phyloP scores from a whole-genome alignment of 192 early-diverging fungal genomes.

The Spizellomyces sp. region DNA sequence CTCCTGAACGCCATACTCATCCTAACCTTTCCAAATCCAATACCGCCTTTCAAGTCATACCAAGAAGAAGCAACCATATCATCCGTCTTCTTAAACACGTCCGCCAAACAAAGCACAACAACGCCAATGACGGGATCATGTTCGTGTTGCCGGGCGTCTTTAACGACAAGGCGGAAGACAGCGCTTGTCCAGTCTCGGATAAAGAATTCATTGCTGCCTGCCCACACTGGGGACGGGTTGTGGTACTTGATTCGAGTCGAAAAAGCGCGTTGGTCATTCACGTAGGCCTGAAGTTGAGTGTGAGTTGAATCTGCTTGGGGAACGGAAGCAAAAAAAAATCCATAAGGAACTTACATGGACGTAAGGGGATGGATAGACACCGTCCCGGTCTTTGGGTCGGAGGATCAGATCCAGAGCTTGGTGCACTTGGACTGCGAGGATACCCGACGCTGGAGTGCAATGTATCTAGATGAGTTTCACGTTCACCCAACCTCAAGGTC shows the following conservation, averaged over 20 bases:
- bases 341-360: conserved; percentile 5
- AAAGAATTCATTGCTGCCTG: conserved; percentile 20
- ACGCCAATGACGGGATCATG: conserved; percentile 35
- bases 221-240: conserved; percentile 32
- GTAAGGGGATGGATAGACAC: conserved; percentile 33
- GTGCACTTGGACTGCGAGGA: conserved; percentile 31
- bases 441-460: conserved; percentile 10
- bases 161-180: conserved; percentile 26
- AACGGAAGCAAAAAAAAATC: too few species aligned
- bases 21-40: conserved; percentile 32
- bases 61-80: conserved; percentile 28
- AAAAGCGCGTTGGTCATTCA: conserved; percentile 29
- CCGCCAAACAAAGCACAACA: conserved; percentile 17
- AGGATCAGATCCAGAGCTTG: conserved; percentile 30
- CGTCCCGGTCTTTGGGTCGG: conserved; percentile 31
- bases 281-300: conserved; percentile 11
- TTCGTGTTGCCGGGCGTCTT: conserved; percentile 30
- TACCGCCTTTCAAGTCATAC: conserved; percentile 31
- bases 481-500: neutral
- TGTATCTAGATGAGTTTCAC: neutral
- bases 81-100: conserved; percentile 19
- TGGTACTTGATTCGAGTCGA: conserved; percentile 25
- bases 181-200: conserved; percentile 29
- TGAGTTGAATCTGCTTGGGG: neutral
- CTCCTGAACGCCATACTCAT: conserved; percentile 16